Conservation (phyloP, 345 rosid species). For the Kandelia obovata region DNA sequence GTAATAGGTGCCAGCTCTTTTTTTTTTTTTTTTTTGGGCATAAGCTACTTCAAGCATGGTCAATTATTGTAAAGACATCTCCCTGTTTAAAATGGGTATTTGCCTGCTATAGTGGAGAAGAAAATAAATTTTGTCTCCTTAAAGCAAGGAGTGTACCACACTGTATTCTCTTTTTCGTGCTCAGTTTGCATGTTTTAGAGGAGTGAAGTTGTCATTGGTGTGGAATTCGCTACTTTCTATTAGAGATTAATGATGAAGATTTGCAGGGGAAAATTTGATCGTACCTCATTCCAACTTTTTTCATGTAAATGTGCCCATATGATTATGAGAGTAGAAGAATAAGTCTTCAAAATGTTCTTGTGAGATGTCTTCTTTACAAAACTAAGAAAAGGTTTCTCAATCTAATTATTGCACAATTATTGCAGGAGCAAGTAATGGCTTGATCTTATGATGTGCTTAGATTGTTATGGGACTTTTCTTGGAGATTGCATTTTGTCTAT, state of each 20-base stretch:
- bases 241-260: neutral
- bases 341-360: too few relatives aligned
- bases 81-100: neutral
- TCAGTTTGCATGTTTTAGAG: neutral
- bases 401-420: too few relatives aligned
- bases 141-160: neutral
- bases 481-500: too few relatives aligned
- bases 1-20: neutral
- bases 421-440: too few relatives aligned
- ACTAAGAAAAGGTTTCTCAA: too few relatives aligned
- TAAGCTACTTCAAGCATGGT: neutral
- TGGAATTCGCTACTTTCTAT: neutral
- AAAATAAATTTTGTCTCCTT: neutral
- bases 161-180: neutral
- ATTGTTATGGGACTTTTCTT: too few relatives aligned
- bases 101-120: neutral
- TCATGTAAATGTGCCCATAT: neutral
- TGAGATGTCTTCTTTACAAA: too few relatives aligned
- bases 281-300: too few relatives aligned
- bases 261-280: neutral
- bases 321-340: too few relatives aligned
- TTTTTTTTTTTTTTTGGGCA: neutral
- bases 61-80: neutral
- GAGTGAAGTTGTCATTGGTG: neutral
- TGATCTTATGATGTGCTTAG: too few relatives aligned